phyloP scores from a whole-genome alignment of 163 green algal species.

The Chloromonas sp. region DNA sequence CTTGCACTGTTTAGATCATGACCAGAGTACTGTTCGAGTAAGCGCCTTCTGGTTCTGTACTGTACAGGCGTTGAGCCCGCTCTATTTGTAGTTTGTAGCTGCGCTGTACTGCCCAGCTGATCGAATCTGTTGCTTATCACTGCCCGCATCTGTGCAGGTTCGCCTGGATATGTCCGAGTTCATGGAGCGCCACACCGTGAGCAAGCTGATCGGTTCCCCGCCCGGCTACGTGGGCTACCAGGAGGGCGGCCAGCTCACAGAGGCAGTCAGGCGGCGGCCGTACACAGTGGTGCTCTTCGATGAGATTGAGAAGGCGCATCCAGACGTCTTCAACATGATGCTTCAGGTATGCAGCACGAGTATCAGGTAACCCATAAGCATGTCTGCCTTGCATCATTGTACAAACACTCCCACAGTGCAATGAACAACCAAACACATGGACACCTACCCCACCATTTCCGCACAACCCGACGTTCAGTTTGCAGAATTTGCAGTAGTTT shows the following conservation, averaged over 20 bases:
- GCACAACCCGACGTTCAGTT: too few relatives aligned
- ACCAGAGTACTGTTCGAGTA: too few relatives aligned
- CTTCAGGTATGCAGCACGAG: slow-evolving; percentile 71
- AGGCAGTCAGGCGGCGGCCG: slow-evolving; percentile 88
- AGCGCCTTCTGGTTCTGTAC: too few relatives aligned
- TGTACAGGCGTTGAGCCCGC: too few relatives aligned
- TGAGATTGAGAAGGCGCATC: slow-evolving; percentile 99
- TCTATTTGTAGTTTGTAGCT: not conserved
- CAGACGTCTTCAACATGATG: slow-evolving; percentile 99
- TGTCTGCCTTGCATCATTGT: too few relatives aligned
- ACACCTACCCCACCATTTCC: too few relatives aligned
- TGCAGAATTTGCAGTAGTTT: too few relatives aligned
- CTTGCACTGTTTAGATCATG: too few relatives aligned
- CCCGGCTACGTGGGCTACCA: slow-evolving; percentile 98
- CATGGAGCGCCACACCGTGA: slow-evolving; percentile 99
- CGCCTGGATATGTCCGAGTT: slow-evolving; percentile 99
- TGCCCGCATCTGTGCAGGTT: slow-evolving; percentile 40
- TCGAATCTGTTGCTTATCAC: not conserved
- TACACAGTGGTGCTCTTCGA: slow-evolving; percentile 99
- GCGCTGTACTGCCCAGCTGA: too few relatives aligned
- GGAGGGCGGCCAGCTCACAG: slow-evolving; percentile 96
- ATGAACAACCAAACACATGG: too few relatives aligned
- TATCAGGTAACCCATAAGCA: too few relatives aligned
- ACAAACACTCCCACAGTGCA: too few relatives aligned
- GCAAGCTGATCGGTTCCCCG: slow-evolving; percentile 96